Evolutionary conservation across 1,284 basidiomycete species (phyloP).

Genomic region (Sphagnurus paluster): DNA sequence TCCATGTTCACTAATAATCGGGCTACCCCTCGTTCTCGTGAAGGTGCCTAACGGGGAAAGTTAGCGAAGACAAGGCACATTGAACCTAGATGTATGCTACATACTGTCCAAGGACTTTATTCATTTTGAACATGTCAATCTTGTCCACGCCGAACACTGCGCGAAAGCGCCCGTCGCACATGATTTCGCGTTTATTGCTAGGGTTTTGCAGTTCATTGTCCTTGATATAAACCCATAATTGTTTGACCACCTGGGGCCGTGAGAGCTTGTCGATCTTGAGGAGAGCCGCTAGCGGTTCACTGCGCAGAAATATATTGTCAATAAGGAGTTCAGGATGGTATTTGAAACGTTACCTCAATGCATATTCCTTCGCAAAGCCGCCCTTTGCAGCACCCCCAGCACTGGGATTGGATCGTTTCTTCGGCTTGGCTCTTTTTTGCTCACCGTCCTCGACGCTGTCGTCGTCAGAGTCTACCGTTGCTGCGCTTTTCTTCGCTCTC

Average conservation of each 20-base stretch:
- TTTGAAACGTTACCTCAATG: conserved; percentile 57
- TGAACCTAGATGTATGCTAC: conserved; percentile 36
- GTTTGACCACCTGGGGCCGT: conserved; percentile 87
- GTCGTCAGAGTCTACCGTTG: conserved; percentile 56
- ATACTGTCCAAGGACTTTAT: conserved; percentile 77
- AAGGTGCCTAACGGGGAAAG: conserved; percentile 30
- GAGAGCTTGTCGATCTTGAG: conserved; percentile 64
- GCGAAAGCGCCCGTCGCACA: conserved; percentile 72
- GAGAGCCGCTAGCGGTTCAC: conserved; percentile 63
- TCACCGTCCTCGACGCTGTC: conserved; percentile 40
- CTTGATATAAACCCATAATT: conserved; percentile 86
- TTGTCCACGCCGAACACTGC: conserved; percentile 75
- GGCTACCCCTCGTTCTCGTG: conserved; percentile 35
- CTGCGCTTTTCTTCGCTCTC: conserved; percentile 53
- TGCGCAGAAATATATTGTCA: conserved; percentile 27
- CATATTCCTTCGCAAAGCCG: conserved; percentile 77
- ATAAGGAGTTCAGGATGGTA: background rate
- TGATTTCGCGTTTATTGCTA: conserved; percentile 73
- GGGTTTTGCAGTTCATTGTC: conserved; percentile 79
- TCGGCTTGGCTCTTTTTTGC: conserved; percentile 36
- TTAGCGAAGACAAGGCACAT: background rate
- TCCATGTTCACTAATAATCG: conserved; percentile 8
- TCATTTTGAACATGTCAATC: conserved; percentile 88
- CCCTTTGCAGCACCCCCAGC: conserved; percentile 54
- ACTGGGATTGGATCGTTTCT: conserved; percentile 35